Conservation (phyloP, 306 rosid genomes). For the Fagus crenata region DNA sequence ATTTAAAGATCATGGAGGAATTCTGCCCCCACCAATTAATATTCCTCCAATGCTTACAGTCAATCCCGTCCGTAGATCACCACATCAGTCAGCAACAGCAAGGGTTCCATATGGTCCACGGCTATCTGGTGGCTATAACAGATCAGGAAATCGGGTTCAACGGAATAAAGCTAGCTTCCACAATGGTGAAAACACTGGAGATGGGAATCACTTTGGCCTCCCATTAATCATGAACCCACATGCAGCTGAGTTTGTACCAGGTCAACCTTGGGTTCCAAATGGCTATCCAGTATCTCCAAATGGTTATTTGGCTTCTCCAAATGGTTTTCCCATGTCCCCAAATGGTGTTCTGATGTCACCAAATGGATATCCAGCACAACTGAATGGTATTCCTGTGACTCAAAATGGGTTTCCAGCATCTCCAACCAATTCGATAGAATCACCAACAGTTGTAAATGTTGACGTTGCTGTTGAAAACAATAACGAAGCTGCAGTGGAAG, state of each 20-base stretch:
- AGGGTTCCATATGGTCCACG: slow-evolving; percentile 98
- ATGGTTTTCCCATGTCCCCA: slow-evolving; percentile 57
- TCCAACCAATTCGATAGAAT: slow-evolving; percentile 54
- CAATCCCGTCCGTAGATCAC: slow-evolving; percentile 79
- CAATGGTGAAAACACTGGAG: slow-evolving; percentile 55
- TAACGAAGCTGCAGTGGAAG: slow-evolving; percentile 37
- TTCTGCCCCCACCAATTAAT: slow-evolving; percentile 91
- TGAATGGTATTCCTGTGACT: slow-evolving; percentile 44
- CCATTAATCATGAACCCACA: slow-evolving; percentile 90
- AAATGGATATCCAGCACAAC: slow-evolving; percentile 52
- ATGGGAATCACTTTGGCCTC: slow-evolving; percentile 71
- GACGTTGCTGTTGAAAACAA: slow-evolving; percentile 38
- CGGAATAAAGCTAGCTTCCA: slow-evolving; percentile 60
- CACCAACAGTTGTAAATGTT: slow-evolving; percentile 39
- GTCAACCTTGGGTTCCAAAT: slow-evolving; percentile 79
- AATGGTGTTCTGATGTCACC: slow-evolving; percentile 54
- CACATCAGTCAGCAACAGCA: slow-evolving; percentile 95
- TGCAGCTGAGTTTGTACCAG: slow-evolving; percentile 91
- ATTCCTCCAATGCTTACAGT: slow-evolving; percentile 81
- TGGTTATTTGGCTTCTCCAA: slow-evolving; percentile 58
- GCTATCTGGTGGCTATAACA: slow-evolving; percentile 79
- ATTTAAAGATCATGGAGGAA: slow-evolving; percentile 82
- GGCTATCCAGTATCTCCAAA: slow-evolving; percentile 74
- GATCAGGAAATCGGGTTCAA: slow-evolving; percentile 77
- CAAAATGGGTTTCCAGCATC: slow-evolving; percentile 57